Percentiles rank a stretch among this genome's conserved stretches.
Conservation (phyloP, 2,329 filamentous ascomycete genomes). For the Aspergillus amoenus region DNA sequence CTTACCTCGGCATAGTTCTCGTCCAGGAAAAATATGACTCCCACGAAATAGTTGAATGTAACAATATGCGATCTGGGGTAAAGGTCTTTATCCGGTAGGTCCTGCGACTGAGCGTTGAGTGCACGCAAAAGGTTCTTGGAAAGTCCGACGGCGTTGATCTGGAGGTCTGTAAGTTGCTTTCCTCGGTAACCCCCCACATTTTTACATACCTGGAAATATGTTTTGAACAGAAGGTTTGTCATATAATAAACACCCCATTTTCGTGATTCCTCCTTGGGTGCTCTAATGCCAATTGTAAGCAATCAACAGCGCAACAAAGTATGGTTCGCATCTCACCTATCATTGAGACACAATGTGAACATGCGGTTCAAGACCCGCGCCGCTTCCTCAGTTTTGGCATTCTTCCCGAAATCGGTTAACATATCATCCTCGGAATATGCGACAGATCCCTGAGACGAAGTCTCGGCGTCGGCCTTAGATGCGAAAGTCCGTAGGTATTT, state of each 20-base stretch:
- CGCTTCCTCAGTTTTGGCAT: slow-evolving; percentile 85
- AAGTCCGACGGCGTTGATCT: slow-evolving; percentile 81
- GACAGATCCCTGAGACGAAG: slow-evolving; percentile 49
- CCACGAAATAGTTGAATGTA: slow-evolving; percentile 94
- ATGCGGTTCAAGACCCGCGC: slow-evolving; percentile 88
- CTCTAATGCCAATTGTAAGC: slow-evolving; percentile 50
- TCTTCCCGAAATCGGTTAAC: slow-evolving; percentile 70
- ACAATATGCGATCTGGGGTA: slow-evolving; percentile 91
- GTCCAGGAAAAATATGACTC: slow-evolving; percentile 89
- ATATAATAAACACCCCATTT: slow-evolving; percentile 99
- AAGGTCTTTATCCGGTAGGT: slow-evolving; percentile 74
- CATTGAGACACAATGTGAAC: slow-evolving; percentile 84
- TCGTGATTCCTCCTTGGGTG: slow-evolving; percentile 79
- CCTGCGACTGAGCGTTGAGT: slow-evolving; percentile 70
- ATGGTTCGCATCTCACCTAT: slow-evolving; percentile 61
- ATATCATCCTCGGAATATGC: slow-evolving; percentile 76
- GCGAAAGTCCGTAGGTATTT: slow-evolving; percentile 86
- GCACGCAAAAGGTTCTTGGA: slow-evolving; percentile 88
- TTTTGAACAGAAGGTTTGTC: slow-evolving; percentile 95
- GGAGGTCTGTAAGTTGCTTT: slow-evolving; percentile 1
- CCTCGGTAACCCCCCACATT: too few species aligned
- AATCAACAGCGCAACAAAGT: background rate
- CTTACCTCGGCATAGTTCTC: slow-evolving; percentile 81
- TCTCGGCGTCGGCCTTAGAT: slow-evolving; percentile 80
- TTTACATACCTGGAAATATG: slow-evolving; percentile 74